Base-by-base conservation (phyloP, 2,329 filamentous ascomycete genomes). In the Lizonia empirigonia region DNA sequence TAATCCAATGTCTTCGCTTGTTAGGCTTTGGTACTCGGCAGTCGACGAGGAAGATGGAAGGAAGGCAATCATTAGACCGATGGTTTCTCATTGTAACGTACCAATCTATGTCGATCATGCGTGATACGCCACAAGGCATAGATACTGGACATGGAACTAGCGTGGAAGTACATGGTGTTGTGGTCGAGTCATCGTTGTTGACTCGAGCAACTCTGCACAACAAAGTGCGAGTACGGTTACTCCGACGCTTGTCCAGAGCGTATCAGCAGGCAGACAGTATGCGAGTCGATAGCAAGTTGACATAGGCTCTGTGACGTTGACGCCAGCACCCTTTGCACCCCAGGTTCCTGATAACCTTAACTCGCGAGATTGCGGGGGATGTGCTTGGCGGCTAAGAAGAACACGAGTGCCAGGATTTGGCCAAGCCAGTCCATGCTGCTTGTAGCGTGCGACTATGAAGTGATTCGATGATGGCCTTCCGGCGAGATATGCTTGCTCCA, bases 381-480 rank as follows among this genome's bases (percentile, higher is more conserved):
- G 4, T 16, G 37, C 49, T 52, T 52, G 49, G 49, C 49, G 19
- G 4, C 36, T 22, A 27, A 26, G 33, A 19, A 33, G 30, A 22
- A 35, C n/a, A 24, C 10, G 23, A 36, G 15, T 53, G 34, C 35
- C 34, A 44, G 27, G 27, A n/a, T 4, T 39, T 15, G 12, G 50
- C 50, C 50, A 49, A 53, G 44, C 19, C 27, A 19, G 10, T 12
- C 34, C 19, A 49, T 44, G 13, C 39, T 49, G 44, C 10, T 39
- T 49, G 24, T 27, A 46, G 19, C 34, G 33, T 27, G 8, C 22
- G 2, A 22, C 2, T 5, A 12, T 3, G 8, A 18, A 18, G 5
- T 41, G 27, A 44, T 49, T 48, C 33, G 44, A 39, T 22, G 18
- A 35, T 2, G 30, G 29, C 15, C 6, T 34, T 13, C 20, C 22